A percentile compares a stretch with the other conserved stretches of the same genome.
Evolutionary conservation across 805 yeast genomes (phyloP).

Genomic region (Kodamaea leandrae): DNA sequence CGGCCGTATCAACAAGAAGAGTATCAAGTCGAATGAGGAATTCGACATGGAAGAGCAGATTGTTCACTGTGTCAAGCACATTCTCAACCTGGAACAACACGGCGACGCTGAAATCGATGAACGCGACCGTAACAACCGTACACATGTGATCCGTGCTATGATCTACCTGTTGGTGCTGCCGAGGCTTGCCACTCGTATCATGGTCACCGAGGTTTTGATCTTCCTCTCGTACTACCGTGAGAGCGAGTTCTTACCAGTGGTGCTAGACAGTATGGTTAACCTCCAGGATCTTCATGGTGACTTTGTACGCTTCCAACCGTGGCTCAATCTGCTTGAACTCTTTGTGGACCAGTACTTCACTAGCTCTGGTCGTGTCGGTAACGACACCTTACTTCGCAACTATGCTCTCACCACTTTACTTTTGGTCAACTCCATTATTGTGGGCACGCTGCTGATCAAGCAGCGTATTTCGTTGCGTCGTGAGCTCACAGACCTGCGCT

Average conservation of each 20-base stretch:
- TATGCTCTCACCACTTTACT: conserved; percentile 37
- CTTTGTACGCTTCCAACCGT: conserved; percentile 37
- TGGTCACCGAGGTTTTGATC: conserved; percentile 43
- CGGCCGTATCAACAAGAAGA: conserved; percentile 37
- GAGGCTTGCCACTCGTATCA: conserved; percentile 36
- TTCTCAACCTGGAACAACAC: conserved; percentile 26
- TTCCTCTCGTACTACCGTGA: conserved; percentile 30
- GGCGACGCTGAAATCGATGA: conserved; percentile 12
- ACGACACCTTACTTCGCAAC: conserved; percentile 26
- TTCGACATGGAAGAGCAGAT: conserved; percentile 40
- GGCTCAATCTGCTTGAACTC: conserved; percentile 38
- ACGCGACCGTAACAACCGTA: conserved; percentile 21
- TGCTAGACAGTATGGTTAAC: conserved; percentile 30
- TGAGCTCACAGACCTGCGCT: conserved; percentile 36
- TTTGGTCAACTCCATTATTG: conserved; percentile 33
- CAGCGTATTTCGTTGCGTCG: conserved; percentile 31
- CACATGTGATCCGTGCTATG: conserved; percentile 36
- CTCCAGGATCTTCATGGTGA: conserved; percentile 38
- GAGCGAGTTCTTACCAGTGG: conserved; percentile 22
- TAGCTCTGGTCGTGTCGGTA: conserved; percentile 12
- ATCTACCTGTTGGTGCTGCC: conserved; percentile 41
- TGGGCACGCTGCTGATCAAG: conserved; percentile 25
- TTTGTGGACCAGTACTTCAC: conserved; percentile 32
- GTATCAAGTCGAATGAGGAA: conserved; percentile 45
- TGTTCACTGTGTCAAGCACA: conserved; percentile 36